Conservation (phyloP, 2,329 filamentous ascomycete species). For the Dryadomyces quercivorus region DNA sequence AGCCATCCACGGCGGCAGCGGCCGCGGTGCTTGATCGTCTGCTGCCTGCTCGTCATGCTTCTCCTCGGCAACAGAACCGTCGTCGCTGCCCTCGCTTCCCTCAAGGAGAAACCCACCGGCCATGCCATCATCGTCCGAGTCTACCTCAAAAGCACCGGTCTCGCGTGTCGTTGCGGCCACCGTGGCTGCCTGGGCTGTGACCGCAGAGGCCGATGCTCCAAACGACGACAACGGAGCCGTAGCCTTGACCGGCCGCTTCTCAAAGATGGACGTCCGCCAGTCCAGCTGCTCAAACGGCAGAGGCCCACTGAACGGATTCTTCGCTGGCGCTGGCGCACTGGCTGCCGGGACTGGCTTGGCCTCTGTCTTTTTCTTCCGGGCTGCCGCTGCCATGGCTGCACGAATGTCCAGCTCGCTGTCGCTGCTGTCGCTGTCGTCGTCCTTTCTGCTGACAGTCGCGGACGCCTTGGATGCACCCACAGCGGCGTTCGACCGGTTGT, state of each 20-base stretch:
- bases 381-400: slow-evolving; percentile 58
- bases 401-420: slow-evolving; percentile 74
- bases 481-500: slow-evolving; percentile 55
- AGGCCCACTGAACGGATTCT: slow-evolving; percentile 61
- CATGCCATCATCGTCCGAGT: slow-evolving; percentile 31
- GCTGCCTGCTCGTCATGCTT: background rate
- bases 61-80: slow-evolving; percentile 9
- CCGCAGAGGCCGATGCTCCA: background rate
- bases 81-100: slow-evolving; percentile 14
- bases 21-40: slow-evolving; percentile 36
- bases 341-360: background rate
- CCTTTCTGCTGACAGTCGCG: slow-evolving; percentile 14
- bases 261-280: slow-evolving; percentile 47
- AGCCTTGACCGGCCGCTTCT: slow-evolving; percentile 22
- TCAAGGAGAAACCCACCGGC: slow-evolving; percentile 51
- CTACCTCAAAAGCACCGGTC: slow-evolving; percentile 15
- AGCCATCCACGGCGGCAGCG: slow-evolving; percentile 65
- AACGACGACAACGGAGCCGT: slow-evolving; percentile 9
- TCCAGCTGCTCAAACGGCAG: slow-evolving; percentile 84
- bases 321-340: slow-evolving; percentile 23
- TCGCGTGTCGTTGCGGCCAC: slow-evolving; percentile 9
- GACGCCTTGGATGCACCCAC: slow-evolving; percentile 6
- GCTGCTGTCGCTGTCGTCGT: slow-evolving; percentile 39
- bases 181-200: background rate
- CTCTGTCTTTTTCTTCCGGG: slow-evolving; percentile 35